A percentile compares a stretch with the other conserved stretches of the same genome.
Evolutionary conservation across 2,329 filamentous ascomycete genomes (phyloP).

Genomic region (Aspergillus aculeatus): DNA sequence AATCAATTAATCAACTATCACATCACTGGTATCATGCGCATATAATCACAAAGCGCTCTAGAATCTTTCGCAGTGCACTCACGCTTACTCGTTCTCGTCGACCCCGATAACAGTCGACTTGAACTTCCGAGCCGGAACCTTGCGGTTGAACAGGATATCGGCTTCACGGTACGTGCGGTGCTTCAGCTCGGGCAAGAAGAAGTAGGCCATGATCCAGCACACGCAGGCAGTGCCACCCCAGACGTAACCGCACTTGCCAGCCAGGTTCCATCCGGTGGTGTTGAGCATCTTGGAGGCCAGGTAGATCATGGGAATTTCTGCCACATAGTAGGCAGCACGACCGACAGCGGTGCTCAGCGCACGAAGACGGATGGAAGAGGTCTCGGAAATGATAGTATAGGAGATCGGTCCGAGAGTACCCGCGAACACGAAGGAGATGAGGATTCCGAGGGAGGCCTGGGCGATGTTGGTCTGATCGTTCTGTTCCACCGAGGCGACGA

Average conservation of each 20-base stretch:
- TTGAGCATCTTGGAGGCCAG: slow-evolving; percentile 44
- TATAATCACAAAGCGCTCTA: too few relatives aligned
- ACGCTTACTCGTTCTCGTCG: slow-evolving; percentile 33
- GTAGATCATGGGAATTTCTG: slow-evolving; percentile 45
- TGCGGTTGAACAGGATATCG: slow-evolving; percentile 48
- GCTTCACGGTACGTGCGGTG: slow-evolving; percentile 47
- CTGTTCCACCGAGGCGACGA: slow-evolving; percentile 37
- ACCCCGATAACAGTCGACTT: slow-evolving; percentile 47
- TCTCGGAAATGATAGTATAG: slow-evolving; percentile 42
- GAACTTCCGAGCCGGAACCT: slow-evolving; percentile 45
- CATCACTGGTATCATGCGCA: too few relatives aligned
- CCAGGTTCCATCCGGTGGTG: slow-evolving; percentile 41
- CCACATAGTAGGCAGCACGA: slow-evolving; percentile 44
- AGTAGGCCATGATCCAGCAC: slow-evolving; percentile 44
- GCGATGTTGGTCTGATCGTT: slow-evolving; percentile 37
- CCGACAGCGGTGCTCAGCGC: slow-evolving; percentile 41
- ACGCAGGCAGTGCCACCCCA: slow-evolving; percentile 47
- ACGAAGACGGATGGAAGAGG: slow-evolving; percentile 39
- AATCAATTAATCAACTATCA: too few relatives aligned
- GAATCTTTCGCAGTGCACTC: too few relatives aligned
- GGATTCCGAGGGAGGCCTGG: slow-evolving; percentile 38
- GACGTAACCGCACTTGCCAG: slow-evolving; percentile 50
- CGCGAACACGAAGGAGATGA: slow-evolving; percentile 44
- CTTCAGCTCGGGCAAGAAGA: slow-evolving; percentile 49
- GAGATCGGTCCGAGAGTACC: slow-evolving; percentile 38